Evolutionary conservation across 495 filamentous ascomycete species (phyloP), one percentile per base, ranked within the genome.

Genomic region (Podospora comata): DNA sequence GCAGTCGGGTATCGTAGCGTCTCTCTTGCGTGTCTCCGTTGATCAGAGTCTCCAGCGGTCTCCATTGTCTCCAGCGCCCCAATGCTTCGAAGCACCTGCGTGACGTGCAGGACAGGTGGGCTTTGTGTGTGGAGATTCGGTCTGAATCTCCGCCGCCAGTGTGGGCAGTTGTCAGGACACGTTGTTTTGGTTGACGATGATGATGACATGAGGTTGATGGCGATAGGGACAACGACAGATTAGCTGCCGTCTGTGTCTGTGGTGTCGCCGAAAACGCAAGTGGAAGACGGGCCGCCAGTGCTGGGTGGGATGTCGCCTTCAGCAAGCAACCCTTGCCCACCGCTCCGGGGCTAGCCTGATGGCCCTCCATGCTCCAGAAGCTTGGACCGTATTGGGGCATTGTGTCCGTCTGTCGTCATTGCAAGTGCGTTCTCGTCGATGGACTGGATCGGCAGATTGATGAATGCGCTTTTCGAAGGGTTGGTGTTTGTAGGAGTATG

Each of bases 301-400:
- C 1, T 48, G 39, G 15, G 39, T 48, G 39, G 39, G 13, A 48
- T 48, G 1, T 48, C 39, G 23, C 23, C 1, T 48, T 48, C 39
- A 48, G 13, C 39, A 48, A 48, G 39, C 39, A 48, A 48, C 39
- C 39, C 39, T 48, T 18, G 39, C 4, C 39, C 39, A 48, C 6
- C 13, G 5, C 39, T 48, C 13, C 13, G 5, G 15, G 39, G 39
- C 39, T 48, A 48, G 39, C 39, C 39, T 48, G 13, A 48, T 18
- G 13, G 39, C 39, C 5, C 30, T 34, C 30, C 4, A 6, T 63
- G 61, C 61, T 63, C 34, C 61, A 63, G 61, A 48, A 63, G 61
- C 61, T 63, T 63, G 61, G 61, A 26, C 61, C 61, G 48, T 53
- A 63, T 63, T 20, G 30, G 55, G 55, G 55, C 23, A 58, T 48